Percentiles rank a stretch among this genome's conserved stretches.
These are phyloP conservation scores for Candida tropicalis DNA, from an alignment of 1,139 yeast species.

Conservation along the genomic window DNA sequence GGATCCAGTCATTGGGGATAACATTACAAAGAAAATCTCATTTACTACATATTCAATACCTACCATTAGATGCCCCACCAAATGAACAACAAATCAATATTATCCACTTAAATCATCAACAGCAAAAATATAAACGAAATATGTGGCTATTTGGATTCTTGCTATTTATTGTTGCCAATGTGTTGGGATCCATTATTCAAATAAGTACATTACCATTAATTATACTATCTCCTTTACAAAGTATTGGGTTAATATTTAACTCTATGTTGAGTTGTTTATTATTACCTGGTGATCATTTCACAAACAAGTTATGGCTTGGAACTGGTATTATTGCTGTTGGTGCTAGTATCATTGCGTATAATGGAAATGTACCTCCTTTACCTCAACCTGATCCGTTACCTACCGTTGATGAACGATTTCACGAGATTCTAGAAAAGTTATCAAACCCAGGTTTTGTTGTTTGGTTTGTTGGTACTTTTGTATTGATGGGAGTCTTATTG, in stretches of 20 bases:
- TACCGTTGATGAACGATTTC: conserved; percentile 28
- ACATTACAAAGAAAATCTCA: conserved; percentile 86
- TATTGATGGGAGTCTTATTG: conserved; percentile 29
- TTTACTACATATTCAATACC: conserved; percentile 28
- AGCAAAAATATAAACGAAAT: conserved; percentile 51
- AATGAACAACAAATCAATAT: conserved; percentile 12
- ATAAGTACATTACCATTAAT: conserved; percentile 83
- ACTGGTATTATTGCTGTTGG: conserved; percentile 72
- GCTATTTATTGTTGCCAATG: conserved; percentile 71
- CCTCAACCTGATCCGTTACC: conserved; percentile 26
- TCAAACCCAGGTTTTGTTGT: conserved; percentile 30
- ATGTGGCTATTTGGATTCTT: conserved; percentile 79
- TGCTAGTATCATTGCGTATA: conserved; percentile 78
- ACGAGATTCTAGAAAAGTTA: conserved; percentile 28
- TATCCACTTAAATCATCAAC: conserved; percentile 25
- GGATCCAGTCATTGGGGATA: conserved; percentile 80
- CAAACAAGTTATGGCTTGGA: conserved; percentile 59
- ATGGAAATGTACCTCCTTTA: conserved; percentile 45
- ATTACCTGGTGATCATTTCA: conserved; percentile 69
- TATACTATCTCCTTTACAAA: conserved; percentile 80
- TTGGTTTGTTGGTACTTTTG: conserved; percentile 45
- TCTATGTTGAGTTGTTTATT: conserved; percentile 68
- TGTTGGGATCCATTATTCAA: conserved; percentile 82
- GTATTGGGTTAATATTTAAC: conserved; percentile 85
- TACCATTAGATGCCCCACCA: conserved; percentile 22